Percentiles rank a stretch among this genome's conserved stretches.
These are phyloP conservation scores for Fagopyrum homotropicum DNA, from an alignment of 148 eudicot species.

Conservation along the genomic window DNA sequence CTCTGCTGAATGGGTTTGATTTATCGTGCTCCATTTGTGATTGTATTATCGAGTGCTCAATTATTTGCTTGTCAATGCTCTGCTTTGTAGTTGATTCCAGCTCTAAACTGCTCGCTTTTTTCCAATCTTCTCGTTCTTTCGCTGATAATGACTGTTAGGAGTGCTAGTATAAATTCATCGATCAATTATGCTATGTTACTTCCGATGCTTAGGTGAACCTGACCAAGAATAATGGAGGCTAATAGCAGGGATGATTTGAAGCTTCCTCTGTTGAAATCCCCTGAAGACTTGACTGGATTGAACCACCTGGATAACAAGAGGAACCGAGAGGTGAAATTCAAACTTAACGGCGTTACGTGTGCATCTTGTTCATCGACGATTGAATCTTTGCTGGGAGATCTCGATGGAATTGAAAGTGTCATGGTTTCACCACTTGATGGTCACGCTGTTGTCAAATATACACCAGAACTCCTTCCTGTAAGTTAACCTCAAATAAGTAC, in stretches of 20 bases:
- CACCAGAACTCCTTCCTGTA: conserved; percentile 52
- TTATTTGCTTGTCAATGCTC: background rate
- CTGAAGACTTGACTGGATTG: conserved; percentile 32
- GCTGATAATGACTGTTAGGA: background rate
- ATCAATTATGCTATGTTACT: background rate
- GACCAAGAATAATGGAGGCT: conserved; percentile 38
- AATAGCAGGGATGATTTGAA: conserved; percentile 46
- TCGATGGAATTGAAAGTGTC: conserved; percentile 54
- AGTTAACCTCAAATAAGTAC: conserved; percentile 18
- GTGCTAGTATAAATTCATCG: background rate
- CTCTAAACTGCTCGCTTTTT: background rate
- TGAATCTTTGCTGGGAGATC: conserved; percentile 52
- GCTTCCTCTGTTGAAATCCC: conserved; percentile 45
- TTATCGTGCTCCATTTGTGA: background rate
- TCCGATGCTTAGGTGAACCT: conserved; percentile 3
- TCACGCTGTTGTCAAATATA: conserved; percentile 57
- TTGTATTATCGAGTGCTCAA: background rate
- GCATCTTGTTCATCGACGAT: conserved; percentile 65
- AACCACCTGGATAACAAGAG: conserved; percentile 25
- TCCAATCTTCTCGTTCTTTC: background rate
- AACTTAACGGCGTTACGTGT: conserved; percentile 57
- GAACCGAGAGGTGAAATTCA: conserved; percentile 36
- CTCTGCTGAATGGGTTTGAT: background rate
- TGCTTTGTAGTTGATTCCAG: background rate
- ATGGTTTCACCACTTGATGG: conserved; percentile 70